Conservation (phyloP, 2,329 filamentous ascomycete species). For the Colletotrichum sp. region DNA sequence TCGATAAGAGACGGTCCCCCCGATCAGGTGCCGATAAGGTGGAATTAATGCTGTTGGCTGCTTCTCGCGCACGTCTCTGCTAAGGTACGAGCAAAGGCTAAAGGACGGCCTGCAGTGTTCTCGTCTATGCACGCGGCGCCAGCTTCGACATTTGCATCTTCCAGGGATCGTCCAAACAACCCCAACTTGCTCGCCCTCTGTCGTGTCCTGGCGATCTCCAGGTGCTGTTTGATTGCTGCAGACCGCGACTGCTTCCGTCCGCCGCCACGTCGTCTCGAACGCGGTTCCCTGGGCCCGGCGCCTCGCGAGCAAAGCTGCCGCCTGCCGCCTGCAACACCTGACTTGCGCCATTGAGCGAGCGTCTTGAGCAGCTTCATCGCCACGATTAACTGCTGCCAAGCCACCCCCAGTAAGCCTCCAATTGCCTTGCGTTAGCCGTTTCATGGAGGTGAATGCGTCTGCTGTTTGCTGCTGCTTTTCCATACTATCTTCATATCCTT, state of each 20-base stretch:
- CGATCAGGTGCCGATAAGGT: constrained; percentile 21
- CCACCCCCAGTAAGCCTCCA: background rate
- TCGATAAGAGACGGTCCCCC: constrained; percentile 9
- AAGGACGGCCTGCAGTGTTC: background rate
- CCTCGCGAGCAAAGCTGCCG: background rate
- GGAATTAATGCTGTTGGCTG: background rate
- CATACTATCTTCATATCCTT: background rate
- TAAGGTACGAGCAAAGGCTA: background rate
- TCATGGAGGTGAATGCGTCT: background rate
- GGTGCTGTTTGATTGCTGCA: background rate
- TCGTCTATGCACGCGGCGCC: constrained; percentile 6
- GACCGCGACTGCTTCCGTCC: background rate
- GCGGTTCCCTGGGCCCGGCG: background rate
- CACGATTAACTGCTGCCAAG: background rate
- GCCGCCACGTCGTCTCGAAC: background rate
- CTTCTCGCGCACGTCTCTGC: background rate
- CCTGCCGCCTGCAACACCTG: background rate
- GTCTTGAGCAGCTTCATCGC: background rate
- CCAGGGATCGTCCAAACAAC: constrained; percentile 5
- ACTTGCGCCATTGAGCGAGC: background rate
- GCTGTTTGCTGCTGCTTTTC: background rate
- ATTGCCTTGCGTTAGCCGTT: background rate
- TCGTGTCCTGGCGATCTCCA: background rate
- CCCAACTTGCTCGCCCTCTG: background rate
- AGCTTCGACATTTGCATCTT: constrained; percentile 15